These are phyloP conservation scores for Penicillium sp. DNA, from an alignment of 2,329 filamentous ascomycete genomes.

Conservation along the genomic window DNA sequence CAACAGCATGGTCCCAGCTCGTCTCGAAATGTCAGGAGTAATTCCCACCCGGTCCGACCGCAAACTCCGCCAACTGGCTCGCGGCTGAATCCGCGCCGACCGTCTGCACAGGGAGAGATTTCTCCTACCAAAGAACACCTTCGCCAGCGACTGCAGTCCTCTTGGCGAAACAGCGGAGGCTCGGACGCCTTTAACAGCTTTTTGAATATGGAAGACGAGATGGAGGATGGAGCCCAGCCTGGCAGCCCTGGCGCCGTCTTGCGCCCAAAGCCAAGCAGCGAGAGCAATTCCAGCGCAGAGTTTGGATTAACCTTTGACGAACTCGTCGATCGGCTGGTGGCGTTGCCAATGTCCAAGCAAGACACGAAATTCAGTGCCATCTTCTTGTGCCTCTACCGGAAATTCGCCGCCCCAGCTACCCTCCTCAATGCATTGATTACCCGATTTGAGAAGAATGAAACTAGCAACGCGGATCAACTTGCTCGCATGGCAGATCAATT, in stretches of 20 bases:
- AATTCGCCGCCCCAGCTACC: conserved; percentile 80
- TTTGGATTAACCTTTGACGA: conserved; percentile 58
- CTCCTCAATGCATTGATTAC: conserved; percentile 71
- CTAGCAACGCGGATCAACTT: conserved; percentile 70
- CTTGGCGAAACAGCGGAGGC: conserved; percentile 43
- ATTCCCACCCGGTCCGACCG: conserved; percentile 51
- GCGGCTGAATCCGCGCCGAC: conserved; percentile 37
- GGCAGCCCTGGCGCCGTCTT: conserved; percentile 33
- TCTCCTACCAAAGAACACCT: conserved; percentile 33
- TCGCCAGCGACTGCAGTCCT: conserved; percentile 36
- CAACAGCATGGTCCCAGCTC: conserved; percentile 28
- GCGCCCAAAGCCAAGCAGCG: conserved; percentile 34
- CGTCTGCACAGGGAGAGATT: conserved; percentile 31
- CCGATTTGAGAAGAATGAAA: conserved; percentile 70
- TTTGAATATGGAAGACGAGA: conserved; percentile 47
- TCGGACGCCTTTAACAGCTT: conserved; percentile 47
- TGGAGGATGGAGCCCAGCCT: conserved; percentile 30
- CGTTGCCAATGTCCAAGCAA: conserved; percentile 78
- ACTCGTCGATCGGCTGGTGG: conserved; percentile 82
- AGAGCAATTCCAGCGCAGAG: conserved; percentile 35
- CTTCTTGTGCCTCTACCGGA: conserved; percentile 90
- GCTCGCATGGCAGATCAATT: conserved; percentile 79
- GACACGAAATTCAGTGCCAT: conserved; percentile 86
- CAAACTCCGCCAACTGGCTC: conserved; percentile 44
- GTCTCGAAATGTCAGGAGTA: conserved; percentile 53